phyloP scores from a whole-genome alignment of 2,329 filamentous ascomycete genomes.

The Sclerotinia minor region DNA sequence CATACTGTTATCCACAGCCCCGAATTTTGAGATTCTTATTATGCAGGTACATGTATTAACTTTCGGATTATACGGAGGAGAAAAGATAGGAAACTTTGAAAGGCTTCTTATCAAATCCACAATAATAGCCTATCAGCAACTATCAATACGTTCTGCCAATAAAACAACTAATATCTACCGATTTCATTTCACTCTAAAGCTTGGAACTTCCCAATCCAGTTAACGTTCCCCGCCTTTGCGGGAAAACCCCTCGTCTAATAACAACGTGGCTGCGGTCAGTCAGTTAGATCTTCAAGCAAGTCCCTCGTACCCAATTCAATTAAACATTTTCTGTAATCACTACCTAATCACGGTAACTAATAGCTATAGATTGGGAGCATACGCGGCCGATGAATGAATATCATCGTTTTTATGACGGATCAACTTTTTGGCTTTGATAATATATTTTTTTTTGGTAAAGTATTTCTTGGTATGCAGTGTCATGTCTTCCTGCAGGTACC shows the following conservation, averaged over 20 bases:
- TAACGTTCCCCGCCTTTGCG: neutral
- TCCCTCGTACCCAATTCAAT: neutral
- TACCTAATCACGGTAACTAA: neutral
- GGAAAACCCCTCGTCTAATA: neutral
- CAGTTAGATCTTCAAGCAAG: constrained; percentile 4
- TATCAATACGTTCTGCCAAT: constrained; percentile 7
- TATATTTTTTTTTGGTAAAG: too few relatives aligned
- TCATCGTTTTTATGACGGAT: too few relatives aligned
- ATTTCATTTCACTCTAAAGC: neutral
- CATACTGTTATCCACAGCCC: neutral
- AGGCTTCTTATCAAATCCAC: neutral
- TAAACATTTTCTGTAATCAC: neutral
- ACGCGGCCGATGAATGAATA: neutral
- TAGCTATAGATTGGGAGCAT: neutral
- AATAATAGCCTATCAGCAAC: neutral
- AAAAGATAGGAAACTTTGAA: neutral
- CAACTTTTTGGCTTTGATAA: too few relatives aligned
- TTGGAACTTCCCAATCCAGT: constrained; percentile 2
- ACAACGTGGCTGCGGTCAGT: neutral
- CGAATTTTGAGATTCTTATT: neutral
- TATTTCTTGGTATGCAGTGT: neutral
- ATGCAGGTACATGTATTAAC: neutral
- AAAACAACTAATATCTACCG: neutral
- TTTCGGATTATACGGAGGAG: too few relatives aligned
- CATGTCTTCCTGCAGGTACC: neutral